Base-by-base conservation (phyloP, 2,329 filamentous ascomycete genomes). In the Septoria linicola region DNA sequence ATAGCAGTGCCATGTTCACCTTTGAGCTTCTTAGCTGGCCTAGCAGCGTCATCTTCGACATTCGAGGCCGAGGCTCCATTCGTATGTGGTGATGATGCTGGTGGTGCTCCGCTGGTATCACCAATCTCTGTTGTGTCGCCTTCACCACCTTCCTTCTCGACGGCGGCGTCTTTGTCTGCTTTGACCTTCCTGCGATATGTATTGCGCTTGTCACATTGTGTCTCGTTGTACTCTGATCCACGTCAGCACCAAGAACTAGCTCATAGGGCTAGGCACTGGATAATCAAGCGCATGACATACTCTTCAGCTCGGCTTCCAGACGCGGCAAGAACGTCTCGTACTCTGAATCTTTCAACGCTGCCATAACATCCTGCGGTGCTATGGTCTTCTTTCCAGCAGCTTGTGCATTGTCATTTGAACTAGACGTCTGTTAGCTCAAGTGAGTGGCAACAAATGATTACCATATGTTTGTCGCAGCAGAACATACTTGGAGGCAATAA, bases 361-460 rank as follows among this genome's bases (percentile, higher is more conserved):
- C 82, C 64, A 91, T 83, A 34, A 93, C 86, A 66, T 92, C 87
- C 34, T 79, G 77, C 0, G 87, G 86, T 62, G 82, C 79, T 61
- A 93, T 86, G 0, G 87, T 92, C 73, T 91, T 91, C 67, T 89
- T 87, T 66, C 80, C 80, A n/a, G 79, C 77, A 41, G 72, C 72
- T 45, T 78, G 69, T 5, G 88, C 88, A 63, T 83, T 78, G 61
- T 89, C 85, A 62, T 89, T 89, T 37, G 88, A 85, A 55, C 87
- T 91, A 40, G 17, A 21, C 17, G 21, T 19, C 21, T 5, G 50
- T 59, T 31, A 59, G 51, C 31, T 49, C 17, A 8, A 10, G 35
- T 4, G 8, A 6, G n/a, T 21, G 25, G 36, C 25, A n/a, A 40
- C 16, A 0, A 32, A 27, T 16, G 14, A 8, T 8, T 4, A 30